phyloP scores from a whole-genome alignment of 345 rosid species.

The Syzygium jambos region DNA sequence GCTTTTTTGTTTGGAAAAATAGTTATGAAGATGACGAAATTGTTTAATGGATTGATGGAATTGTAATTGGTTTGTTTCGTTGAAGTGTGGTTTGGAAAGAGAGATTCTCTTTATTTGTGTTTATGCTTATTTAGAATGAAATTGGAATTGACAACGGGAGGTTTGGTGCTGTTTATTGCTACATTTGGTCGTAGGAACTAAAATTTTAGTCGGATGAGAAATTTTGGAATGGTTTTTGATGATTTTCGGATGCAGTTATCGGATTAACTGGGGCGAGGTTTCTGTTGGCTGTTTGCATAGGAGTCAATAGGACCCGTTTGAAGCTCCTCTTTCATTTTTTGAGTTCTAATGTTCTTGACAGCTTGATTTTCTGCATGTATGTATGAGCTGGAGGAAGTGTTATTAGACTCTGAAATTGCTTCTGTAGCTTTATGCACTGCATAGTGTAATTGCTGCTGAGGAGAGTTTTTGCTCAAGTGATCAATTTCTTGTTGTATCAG shows the following conservation, averaged over 20 bases:
- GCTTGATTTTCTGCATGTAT: background rate
- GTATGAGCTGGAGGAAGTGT: background rate
- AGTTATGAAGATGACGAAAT: background rate
- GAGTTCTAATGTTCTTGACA: background rate
- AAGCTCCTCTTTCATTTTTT: background rate
- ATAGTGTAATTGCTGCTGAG: accelerated
- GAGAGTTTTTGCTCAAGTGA: background rate
- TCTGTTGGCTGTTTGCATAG: background rate
- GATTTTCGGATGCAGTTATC: background rate
- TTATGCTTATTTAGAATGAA: background rate
- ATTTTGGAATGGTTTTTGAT: background rate
- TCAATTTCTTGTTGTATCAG: background rate
- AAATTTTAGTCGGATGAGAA: background rate
- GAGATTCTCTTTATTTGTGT: background rate
- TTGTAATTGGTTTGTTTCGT: background rate
- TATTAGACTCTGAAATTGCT: background rate
- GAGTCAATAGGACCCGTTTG: background rate
- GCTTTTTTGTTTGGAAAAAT: background rate
- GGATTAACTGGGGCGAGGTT: background rate
- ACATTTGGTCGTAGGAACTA: background rate
- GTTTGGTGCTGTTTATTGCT: background rate
- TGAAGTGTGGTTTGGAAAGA: background rate
- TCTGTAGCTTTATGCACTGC: background rate
- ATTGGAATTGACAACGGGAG: background rate
- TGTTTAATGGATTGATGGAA: background rate